Evolutionary conservation across 2,329 filamentous ascomycete species (phyloP), one percentile per base, ranked within the genome.

Genomic region (Penicillium decumbens): DNA sequence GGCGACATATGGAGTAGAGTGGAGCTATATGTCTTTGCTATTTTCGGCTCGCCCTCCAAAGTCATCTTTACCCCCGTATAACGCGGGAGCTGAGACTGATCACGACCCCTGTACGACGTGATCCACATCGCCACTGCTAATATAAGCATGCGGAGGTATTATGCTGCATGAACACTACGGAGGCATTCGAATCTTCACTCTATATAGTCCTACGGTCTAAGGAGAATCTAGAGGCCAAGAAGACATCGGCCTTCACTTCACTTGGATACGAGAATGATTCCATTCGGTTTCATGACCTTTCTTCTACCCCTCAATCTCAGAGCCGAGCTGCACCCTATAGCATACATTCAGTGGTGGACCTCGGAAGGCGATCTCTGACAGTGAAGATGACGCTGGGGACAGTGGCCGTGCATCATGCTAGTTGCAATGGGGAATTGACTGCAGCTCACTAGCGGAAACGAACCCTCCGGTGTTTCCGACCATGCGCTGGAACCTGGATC

Each of bases 351-450:
- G 42, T 44, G 47, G 37, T 49, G 47, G 37, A 49, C 30, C 28
- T 32, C 24, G 38, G 37, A 40, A 35, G 15, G 4, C 37, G 37
- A 39, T 39, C 20, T 46, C 29, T 38, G 6, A 7, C 25, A 27
- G 45, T 47, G 45, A 39, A 42, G 39, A 28, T 28, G n/a, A 45
- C 35, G 41, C 41, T 30, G 15, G 28, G 40, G 40, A 39, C 20
- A 24, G 24, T 13, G n/a, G 18, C 18, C 38, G 12, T 8, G n/a
- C 38, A 40, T 38, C 9, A 8, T 43, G 24, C 45, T 47, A 46
- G 43, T 39, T 23, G 28, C 43, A 48, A 51, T 45, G 27, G 45
- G 51, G 51, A 46, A 28, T 33, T 41, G 40, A 40, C 12, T 47
- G 40, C 50, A 53, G 43, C 41, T 23, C 27, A 38, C 47, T 35